Conservation (phyloP, 129 eudicot species). For the Arctium lappa region DNA sequence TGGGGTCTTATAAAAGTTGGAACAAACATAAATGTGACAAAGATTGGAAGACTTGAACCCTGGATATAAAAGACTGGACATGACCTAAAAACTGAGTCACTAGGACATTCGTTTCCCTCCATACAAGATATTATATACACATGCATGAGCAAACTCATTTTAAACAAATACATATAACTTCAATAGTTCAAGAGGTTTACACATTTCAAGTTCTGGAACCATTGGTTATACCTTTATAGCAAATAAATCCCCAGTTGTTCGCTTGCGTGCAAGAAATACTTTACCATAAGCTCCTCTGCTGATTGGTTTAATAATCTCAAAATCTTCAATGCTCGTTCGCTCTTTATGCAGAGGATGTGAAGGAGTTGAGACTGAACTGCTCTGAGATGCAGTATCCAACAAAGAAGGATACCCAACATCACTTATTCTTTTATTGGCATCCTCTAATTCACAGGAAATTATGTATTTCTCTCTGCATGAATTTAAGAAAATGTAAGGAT, state of each 20-base stretch:
- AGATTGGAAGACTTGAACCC: neutral
- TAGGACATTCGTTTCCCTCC: neutral
- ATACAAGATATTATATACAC: neutral
- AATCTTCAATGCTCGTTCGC: conserved; percentile 77
- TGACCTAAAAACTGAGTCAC: neutral
- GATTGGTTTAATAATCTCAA: conserved; percentile 83
- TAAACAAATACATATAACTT: neutral
- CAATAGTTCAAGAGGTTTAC: neutral
- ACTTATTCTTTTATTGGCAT: conserved; percentile 33
- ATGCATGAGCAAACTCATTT: neutral
- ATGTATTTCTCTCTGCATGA: conserved; percentile 73
- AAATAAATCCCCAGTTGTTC: conserved; percentile 85
- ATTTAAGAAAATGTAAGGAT: conserved; percentile 5
- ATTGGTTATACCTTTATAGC: conserved; percentile 69
- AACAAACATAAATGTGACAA: neutral
- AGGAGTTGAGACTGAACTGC: conserved; percentile 74
- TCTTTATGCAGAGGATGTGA: conserved; percentile 63
- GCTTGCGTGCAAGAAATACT: conserved; percentile 79
- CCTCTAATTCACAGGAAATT: conserved; percentile 60
- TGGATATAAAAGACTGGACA: neutral
- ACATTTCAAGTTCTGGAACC: neutral
- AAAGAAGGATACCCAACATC: conserved; percentile 41
- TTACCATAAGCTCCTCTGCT: conserved; percentile 86
- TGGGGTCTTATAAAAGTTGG: neutral
- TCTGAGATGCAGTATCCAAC: conserved; percentile 60